phyloP scores from a whole-genome alignment of 2,329 filamentous ascomycete genomes.

The Colletotrichum musicola region DNA sequence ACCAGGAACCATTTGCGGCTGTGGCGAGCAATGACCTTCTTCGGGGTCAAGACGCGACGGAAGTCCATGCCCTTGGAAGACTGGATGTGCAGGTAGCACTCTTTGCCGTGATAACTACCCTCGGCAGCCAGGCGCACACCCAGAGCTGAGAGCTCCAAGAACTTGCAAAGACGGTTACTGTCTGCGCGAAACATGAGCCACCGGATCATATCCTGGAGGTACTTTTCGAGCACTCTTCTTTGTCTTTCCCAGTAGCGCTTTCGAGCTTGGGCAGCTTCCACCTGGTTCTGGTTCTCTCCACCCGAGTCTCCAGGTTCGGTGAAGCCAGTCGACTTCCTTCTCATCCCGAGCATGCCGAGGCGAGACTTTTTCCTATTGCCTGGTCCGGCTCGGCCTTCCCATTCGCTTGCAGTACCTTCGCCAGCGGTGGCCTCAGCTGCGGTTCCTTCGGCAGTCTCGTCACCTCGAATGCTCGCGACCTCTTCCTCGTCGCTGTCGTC shows the following conservation, averaged over 20 bases:
- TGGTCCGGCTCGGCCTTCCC: slow-evolving; percentile 40
- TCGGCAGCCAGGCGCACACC: slow-evolving; percentile 95
- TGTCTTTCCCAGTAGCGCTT: slow-evolving; percentile 83
- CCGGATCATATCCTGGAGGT: slow-evolving; percentile 92
- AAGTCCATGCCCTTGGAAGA: slow-evolving; percentile 91
- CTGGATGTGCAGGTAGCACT: slow-evolving; percentile 92
- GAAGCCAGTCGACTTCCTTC: slow-evolving; percentile 65
- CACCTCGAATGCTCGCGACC: slow-evolving; percentile 52
- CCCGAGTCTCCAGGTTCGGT: slow-evolving; percentile 60
- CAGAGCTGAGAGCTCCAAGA: slow-evolving; percentile 92
- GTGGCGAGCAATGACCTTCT: slow-evolving; percentile 84
- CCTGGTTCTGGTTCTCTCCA: slow-evolving; percentile 51
- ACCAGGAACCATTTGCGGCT: slow-evolving; percentile 97
- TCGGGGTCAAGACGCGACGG: slow-evolving; percentile 81
- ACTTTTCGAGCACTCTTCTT: slow-evolving; percentile 86
- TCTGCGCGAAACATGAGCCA: slow-evolving; percentile 98
- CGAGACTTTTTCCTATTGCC: slow-evolving; percentile 62
- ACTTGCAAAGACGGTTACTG: slow-evolving; percentile 95
- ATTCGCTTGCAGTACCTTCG: slow-evolving; percentile 56
- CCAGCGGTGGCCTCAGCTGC: slow-evolving; percentile 65
- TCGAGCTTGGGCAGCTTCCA: slow-evolving; percentile 56
- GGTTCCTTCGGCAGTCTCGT: slow-evolving; percentile 59
- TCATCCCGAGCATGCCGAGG: slow-evolving; percentile 64
- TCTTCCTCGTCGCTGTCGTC: slow-evolving; percentile 86
- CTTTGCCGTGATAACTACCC: slow-evolving; percentile 97